Evolutionary conservation across 2,329 filamentous ascomycete species (phyloP).

Genomic region (Sporothrix brasiliensis): DNA sequence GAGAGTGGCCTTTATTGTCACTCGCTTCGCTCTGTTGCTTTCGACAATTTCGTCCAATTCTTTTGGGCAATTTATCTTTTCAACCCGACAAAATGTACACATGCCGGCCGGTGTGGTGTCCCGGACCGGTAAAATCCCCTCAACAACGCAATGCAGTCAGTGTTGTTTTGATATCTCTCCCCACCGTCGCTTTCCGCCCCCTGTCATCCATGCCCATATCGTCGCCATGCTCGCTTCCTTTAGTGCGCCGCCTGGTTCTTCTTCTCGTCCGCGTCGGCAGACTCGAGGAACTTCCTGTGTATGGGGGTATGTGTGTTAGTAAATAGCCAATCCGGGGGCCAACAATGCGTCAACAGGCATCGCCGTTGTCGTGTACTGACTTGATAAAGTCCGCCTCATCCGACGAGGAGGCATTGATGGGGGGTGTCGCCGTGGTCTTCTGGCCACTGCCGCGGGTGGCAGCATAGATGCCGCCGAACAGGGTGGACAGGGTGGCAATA

Average conservation of each 20-base stretch:
- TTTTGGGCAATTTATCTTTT: constrained; percentile 25
- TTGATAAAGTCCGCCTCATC: constrained; percentile 69
- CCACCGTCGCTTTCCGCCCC: not conserved
- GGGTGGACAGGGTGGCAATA: constrained; percentile 57
- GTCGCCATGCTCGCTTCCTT: not conserved
- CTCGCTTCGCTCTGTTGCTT: not conserved
- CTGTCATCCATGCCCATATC: not conserved
- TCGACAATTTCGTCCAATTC: constrained; percentile 21
- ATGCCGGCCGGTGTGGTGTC: constrained; percentile 6
- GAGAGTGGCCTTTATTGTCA: not conserved
- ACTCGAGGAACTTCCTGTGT: constrained; percentile 53
- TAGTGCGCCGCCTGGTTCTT: constrained; percentile 38
- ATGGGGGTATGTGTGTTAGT: constrained; percentile 26
- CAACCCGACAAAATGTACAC: constrained; percentile 26
- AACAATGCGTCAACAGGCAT: too few species aligned
- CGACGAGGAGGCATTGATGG: constrained; percentile 64
- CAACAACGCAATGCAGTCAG: not conserved
- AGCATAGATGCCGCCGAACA: constrained; percentile 55
- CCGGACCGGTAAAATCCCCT: not conserved
- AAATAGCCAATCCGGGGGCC: not conserved
- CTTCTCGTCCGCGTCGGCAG: constrained; percentile 49
- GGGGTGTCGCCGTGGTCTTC: constrained; percentile 52
- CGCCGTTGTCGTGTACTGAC: constrained; percentile 46
- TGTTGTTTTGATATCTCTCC: not conserved
- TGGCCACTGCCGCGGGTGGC: constrained; percentile 51